phyloP scores from a whole-genome alignment of 2,329 filamentous ascomycete genomes.

The Penicillium brasilianum region DNA sequence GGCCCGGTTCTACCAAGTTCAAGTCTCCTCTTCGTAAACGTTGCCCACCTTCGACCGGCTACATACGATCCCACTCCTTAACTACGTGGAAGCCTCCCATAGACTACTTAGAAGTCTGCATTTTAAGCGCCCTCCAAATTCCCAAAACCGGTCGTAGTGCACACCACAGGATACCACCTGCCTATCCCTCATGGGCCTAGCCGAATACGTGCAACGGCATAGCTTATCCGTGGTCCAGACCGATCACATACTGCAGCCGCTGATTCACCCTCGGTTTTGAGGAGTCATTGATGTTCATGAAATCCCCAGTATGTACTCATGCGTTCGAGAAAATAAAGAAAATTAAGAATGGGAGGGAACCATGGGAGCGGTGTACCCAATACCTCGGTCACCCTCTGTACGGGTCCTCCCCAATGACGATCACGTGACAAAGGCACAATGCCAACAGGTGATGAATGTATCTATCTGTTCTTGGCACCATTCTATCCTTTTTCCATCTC shows the following conservation, averaged over 20 bases:
- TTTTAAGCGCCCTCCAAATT: slow-evolving; percentile 1
- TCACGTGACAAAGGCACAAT: no score
- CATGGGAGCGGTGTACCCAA: slow-evolving; percentile 6
- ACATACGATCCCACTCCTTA: not conserved
- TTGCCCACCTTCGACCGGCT: not conserved
- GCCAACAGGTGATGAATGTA: no score
- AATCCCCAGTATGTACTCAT: not conserved
- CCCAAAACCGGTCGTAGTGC: not conserved
- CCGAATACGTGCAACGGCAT: not conserved
- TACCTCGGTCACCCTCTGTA: not conserved
- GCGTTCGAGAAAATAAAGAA: not conserved
- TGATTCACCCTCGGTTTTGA: no score
- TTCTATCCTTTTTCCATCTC: no score
- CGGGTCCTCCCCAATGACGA: no score
- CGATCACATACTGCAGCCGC: not conserved
- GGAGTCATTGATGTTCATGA: not conserved
- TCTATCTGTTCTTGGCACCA: no score
- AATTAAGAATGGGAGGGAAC: slow-evolving; percentile 1
- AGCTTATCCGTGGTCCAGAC: not conserved
- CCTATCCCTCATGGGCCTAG: not conserved
- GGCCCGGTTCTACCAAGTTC: not conserved
- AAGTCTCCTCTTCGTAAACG: not conserved
- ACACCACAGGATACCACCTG: not conserved
- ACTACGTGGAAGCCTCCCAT: not conserved
- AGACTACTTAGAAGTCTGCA: not conserved